Evolutionary conservation across 331 rosid genomes (phyloP), one percentile per base, ranked within the genome.

Genomic region (Erythrophleum ivorense): DNA sequence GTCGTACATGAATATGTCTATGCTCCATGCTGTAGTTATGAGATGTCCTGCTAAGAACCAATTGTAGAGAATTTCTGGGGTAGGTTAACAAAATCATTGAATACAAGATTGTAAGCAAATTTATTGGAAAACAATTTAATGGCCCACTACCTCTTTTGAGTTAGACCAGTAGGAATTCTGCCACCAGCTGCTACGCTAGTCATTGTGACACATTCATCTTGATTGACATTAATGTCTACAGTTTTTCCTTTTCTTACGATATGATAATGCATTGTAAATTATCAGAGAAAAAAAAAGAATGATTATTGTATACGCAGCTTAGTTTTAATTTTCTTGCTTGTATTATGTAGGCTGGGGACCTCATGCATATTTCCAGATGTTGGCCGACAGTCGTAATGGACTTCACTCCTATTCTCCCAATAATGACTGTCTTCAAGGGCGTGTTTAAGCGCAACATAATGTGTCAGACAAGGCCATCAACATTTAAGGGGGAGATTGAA

Each of bases 291-390:
- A 34, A 4, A 34, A 14, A 38, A 3, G 6, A 40, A 18, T 18
- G 7, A 18, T n/a, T n/a, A 38, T 49, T 41, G 13, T 18, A 43
- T 41, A 11, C n/a, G 16, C 9, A 10, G 15, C 73, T 40, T 41
- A 41, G 24, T n/a, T 12, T 68, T 40, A 3, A 24, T 55, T 41
- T 13, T 34, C 0, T 19, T 4, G 80, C 76, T 84, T 87, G 80
- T 8, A 18, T 67, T 85, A 72, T 71, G 88, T 63, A 95, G 99
- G 99, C 71, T 95, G 98, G 98, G 99, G 94, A 74, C 98, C 99
- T 75, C 92, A 89, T 80, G 99, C 99, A 0, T 95, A 95, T 87
- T 93, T 95, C 78, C 94, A 85, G 81, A 91, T 93, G 98, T 69
- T 93, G 84, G 86, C 91, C 3, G 99, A 95, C 63, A 62, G 97